phyloP scores from a whole-genome alignment of 129 eudicot species.

The Escallonia herrerae region DNA sequence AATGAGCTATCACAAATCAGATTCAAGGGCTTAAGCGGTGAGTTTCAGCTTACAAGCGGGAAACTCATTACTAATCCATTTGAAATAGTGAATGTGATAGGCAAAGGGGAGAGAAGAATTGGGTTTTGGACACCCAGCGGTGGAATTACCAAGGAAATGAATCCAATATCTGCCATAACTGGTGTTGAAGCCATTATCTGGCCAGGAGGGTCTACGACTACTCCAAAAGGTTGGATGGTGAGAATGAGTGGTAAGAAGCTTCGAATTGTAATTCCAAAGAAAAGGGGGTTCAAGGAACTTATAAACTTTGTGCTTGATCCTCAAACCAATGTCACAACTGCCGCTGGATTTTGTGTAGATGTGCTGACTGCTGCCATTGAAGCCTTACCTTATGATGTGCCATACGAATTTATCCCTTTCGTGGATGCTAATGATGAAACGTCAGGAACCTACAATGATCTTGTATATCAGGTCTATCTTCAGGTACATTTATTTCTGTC shows the following conservation, averaged over 20 bases:
- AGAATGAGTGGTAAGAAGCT: constrained; percentile 18
- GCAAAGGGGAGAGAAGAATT: constrained; percentile 21
- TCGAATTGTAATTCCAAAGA: constrained; percentile 30
- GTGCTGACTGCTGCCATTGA: constrained; percentile 31
- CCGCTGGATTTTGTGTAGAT: constrained; percentile 30
- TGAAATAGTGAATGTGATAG: constrained; percentile 31
- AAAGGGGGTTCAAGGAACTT: neutral
- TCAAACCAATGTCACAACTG: constrained; percentile 2
- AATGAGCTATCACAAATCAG: constrained; percentile 16
- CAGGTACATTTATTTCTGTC: constrained; percentile 25
- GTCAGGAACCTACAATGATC: constrained; percentile 23
- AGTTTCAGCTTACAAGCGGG: constrained; percentile 18
- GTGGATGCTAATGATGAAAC: neutral
- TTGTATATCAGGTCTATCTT: constrained; percentile 29
- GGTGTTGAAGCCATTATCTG: constrained; percentile 25
- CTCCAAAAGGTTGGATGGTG: constrained; percentile 20
- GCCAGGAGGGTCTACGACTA: constrained; percentile 24
- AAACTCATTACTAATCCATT: constrained; percentile 3
- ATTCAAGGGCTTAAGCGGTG: constrained; percentile 40
- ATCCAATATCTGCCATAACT: neutral
- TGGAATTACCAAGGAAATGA: constrained; percentile 19
- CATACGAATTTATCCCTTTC: constrained; percentile 29
- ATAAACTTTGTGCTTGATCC: constrained; percentile 7
- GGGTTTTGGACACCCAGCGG: constrained; percentile 41
- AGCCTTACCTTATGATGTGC: constrained; percentile 18